Evolutionary conservation across 2,329 filamentous ascomycete species (phyloP).

Genomic region (Aspergillus luchuensis): DNA sequence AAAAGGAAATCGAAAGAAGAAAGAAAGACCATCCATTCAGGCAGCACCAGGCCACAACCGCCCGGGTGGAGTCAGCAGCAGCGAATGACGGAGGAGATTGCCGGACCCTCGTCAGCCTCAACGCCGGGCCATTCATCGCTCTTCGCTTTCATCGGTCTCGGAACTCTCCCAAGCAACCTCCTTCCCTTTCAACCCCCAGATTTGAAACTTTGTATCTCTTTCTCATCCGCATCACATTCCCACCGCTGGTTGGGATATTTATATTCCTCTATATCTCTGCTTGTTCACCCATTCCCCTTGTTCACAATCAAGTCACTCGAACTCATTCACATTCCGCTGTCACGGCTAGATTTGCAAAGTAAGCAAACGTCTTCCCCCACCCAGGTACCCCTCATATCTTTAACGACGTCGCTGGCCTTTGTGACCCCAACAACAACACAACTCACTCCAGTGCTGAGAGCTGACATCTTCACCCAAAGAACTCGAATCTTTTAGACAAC

Average conservation of each 20-base stretch:
- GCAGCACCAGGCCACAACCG: conserved; percentile 2
- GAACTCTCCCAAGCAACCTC: background rate
- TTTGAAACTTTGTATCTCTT: background rate
- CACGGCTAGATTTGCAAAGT: background rate
- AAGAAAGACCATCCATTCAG: background rate
- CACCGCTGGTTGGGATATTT: background rate
- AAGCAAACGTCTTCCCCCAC: conserved; percentile 1
- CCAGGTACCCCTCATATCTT: conserved; percentile 1
- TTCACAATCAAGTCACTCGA: background rate
- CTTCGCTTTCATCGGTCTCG: conserved; percentile 5
- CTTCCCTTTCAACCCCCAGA: background rate
- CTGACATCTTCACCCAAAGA: background rate
- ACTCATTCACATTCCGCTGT: background rate
- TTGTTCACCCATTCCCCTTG: background rate
- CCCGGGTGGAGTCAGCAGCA: background rate
- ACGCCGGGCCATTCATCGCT: background rate
- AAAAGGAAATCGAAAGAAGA: too few relatives aligned
- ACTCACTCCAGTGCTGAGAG: too few relatives aligned
- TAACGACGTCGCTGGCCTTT: background rate
- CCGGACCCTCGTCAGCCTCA: conserved; percentile 10
- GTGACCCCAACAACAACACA: background rate
- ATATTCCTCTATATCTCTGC: background rate
- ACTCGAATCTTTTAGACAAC: background rate
- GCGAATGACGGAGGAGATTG: conserved; percentile 8
- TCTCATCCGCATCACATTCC: background rate